Evolutionary conservation across 2,329 filamentous ascomycete genomes (phyloP).

Genomic region (Paramyrothecium roridum): DNA sequence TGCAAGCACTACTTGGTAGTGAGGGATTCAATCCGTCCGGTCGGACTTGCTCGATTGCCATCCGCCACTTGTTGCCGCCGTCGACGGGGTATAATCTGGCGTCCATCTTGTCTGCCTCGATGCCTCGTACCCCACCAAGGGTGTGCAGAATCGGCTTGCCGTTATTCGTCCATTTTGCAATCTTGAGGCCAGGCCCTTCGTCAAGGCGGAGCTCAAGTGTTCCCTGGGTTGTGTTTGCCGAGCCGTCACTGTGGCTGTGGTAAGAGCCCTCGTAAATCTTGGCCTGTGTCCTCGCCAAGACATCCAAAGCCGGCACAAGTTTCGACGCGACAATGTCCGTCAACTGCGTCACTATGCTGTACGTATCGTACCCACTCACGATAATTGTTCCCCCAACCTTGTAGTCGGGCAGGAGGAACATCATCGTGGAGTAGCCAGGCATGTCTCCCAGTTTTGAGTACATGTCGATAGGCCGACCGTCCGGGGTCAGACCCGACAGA

Average conservation of each 20-base stretch:
- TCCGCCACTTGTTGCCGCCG: not conserved
- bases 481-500: slow-evolving; percentile 22
- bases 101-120: not conserved
- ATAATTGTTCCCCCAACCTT: slow-evolving; percentile 14
- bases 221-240: not conserved
- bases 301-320: not conserved
- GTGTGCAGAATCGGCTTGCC: not conserved
- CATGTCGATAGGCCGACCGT: slow-evolving; percentile 23
- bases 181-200: slow-evolving; percentile 2
- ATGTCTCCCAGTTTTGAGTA: slow-evolving; percentile 29
- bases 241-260: not conserved
- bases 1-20: slow-evolving; percentile 1
- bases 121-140: not conserved
- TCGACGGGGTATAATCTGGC: slow-evolving; percentile 1
- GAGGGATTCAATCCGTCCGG: not conserved
- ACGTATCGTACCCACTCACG: not conserved
- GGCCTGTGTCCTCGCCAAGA: not conserved
- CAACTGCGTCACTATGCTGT: not conserved
- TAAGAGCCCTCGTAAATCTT: not conserved
- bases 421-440: slow-evolving; percentile 23
- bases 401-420: slow-evolving; percentile 24
- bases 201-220: not conserved
- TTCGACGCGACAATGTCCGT: not conserved
- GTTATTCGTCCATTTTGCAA: slow-evolving; percentile 1
- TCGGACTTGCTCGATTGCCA: not conserved